Percentiles rank a stretch among this genome's conserved stretches.
Conservation (phyloP, 208 protist genomes). For the Crithidia sp. region DNA sequence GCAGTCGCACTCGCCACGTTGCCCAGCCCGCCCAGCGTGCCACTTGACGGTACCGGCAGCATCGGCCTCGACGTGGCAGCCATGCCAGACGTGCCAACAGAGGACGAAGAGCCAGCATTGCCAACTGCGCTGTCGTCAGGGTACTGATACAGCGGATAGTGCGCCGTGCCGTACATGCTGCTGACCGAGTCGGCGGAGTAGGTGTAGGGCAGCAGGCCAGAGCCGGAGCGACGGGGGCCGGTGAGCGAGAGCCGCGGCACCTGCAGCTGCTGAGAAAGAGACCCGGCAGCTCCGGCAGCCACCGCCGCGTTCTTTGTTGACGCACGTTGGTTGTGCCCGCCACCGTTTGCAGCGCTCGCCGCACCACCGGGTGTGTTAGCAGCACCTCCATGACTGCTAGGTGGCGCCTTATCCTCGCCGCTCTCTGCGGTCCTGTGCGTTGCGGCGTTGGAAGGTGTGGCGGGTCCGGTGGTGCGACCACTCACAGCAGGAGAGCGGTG, state of each 20-base stretch:
- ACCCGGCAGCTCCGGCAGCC: neutral
- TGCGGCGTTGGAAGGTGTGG: too few species aligned
- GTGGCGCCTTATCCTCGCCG: too few species aligned
- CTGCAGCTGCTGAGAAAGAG: neutral
- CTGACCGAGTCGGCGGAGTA: constrained; percentile 48
- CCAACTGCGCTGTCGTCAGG: constrained; percentile 13
- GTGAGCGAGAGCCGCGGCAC: neutral
- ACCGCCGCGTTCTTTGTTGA: too few species aligned
- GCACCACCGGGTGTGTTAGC: too few species aligned
- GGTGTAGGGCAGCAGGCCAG: constrained; percentile 39
- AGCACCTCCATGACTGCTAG: too few species aligned
- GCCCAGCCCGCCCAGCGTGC: neutral
- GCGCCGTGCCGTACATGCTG: constrained; percentile 45
- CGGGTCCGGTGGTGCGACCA: neutral
- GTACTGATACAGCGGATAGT: constrained; percentile 49
- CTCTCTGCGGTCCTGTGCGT: too few species aligned
- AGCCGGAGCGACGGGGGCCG: constrained; percentile 19
- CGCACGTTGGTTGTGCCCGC: too few species aligned
- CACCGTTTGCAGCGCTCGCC: too few species aligned
- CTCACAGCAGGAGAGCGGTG: neutral
- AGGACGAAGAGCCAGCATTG: neutral
- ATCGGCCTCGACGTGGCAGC: too few species aligned
- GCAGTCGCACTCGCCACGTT: neutral
- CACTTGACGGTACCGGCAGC: too few species aligned
- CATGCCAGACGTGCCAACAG: neutral